Conservation (phyloP, 2,329 filamentous ascomycete genomes). For the Rutstroemia sydowiana region DNA sequence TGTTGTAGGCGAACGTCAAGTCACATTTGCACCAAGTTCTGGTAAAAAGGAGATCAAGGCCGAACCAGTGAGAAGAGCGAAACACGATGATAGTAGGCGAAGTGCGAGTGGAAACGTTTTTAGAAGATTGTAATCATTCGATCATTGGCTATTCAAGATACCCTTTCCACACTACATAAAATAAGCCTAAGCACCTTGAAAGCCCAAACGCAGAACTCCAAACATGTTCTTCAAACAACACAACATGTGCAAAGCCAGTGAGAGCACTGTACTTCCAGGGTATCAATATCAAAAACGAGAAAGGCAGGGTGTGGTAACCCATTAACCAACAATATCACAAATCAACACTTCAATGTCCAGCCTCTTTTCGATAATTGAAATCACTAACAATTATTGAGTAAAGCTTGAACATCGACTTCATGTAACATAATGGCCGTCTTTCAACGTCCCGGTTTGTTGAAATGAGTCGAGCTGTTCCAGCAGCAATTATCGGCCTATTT, state of each 20-base stretch:
- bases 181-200: not conserved
- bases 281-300: conserved; percentile 53
- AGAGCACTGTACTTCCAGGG: not conserved
- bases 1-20: conserved; percentile 55
- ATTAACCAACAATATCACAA: too few species aligned
- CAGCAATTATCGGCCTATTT: conserved; percentile 10
- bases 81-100: conserved; percentile 41
- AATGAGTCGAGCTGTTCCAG: not conserved
- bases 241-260: not conserved
- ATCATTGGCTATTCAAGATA: conserved; percentile 8
- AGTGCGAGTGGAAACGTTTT: conserved; percentile 74
- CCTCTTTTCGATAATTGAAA: too few species aligned
- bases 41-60: conserved; percentile 40
- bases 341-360: too few species aligned
- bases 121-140: conserved; percentile 47
- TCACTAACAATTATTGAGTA: too few species aligned
- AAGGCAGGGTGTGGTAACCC: not conserved
- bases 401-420: not conserved
- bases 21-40: conserved; percentile 64
- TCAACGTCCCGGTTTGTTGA: not conserved
- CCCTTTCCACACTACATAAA: conserved; percentile 6
- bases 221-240: not conserved
- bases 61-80: conserved; percentile 19
- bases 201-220: not conserved
- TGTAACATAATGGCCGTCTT: not conserved